Evolutionary conservation across 164 flowering plant species (phyloP).

Genomic region (Aristolochia fimbriata): DNA sequence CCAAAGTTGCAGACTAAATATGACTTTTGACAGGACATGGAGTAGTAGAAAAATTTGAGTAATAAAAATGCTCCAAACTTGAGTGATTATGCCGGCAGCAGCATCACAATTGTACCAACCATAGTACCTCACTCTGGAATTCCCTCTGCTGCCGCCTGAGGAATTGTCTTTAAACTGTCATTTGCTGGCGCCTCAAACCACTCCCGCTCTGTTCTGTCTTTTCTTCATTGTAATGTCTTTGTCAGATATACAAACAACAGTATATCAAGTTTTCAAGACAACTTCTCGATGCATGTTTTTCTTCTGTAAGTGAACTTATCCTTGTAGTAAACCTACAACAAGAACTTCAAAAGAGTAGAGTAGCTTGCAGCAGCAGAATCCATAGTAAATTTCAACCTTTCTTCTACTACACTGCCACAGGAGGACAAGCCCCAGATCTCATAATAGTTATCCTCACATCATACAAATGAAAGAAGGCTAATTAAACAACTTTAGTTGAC

Average conservation of each 20-base stretch:
- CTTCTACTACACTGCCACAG: no score
- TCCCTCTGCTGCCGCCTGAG: no score
- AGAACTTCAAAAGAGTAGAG: not conserved
- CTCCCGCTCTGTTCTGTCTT: conserved; percentile 30
- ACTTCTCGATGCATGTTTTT: conserved; percentile 76
- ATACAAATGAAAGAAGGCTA: not conserved
- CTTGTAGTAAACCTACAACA: conserved; percentile 82
- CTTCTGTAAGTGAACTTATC: conserved; percentile 69
- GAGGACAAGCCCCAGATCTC: no score
- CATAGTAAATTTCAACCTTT: not conserved
- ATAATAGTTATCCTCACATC: no score
- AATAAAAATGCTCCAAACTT: no score
- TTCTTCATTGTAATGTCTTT: conserved; percentile 45
- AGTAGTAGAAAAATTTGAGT: no score
- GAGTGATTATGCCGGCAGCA: no score
- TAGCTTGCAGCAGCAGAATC: not conserved
- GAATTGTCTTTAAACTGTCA: no score
- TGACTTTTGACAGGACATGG: no score
- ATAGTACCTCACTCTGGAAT: no score
- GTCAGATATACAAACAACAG: conserved; percentile 57
- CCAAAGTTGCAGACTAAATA: not conserved
- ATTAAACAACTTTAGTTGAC: not conserved
- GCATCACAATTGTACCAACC: no score
- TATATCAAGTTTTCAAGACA: conserved; percentile 51
- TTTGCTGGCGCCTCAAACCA: no score